A percentile compares a stretch with the other conserved stretches of the same genome.
These are phyloP conservation scores for Starmerella geochares DNA, from an alignment of 805 yeast genomes.

Conservation along the genomic window DNA sequence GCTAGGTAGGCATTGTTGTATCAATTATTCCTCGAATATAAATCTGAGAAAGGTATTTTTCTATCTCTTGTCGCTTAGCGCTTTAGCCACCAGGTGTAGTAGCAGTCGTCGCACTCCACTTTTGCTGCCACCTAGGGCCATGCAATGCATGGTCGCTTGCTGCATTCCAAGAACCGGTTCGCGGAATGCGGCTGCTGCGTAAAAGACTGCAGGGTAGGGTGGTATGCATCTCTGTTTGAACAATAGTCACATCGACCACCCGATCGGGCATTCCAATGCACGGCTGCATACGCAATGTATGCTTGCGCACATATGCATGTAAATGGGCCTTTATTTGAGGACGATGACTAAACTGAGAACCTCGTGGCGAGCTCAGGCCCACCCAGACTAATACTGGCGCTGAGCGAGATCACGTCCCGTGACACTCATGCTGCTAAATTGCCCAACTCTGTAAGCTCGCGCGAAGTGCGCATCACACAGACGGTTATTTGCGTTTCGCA, in stretches of 20 bases:
- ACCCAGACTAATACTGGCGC: neutral
- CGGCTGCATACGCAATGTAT: neutral
- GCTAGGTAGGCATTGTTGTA: slow-evolving; percentile 11
- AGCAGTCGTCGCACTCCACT: too few species aligned
- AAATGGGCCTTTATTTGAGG: neutral
- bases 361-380: neutral
- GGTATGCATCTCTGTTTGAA: neutral
- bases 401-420: too few species aligned
- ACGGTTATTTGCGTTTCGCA: too few species aligned
- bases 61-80: too few species aligned
- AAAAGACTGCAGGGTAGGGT: neutral
- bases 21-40: slow-evolving; percentile 8
- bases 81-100: too few species aligned
- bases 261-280: slow-evolving; percentile 1
- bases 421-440: too few species aligned
- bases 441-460: too few species aligned
- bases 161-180: neutral
- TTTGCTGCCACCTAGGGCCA: too few species aligned
- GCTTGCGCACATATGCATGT: neutral
- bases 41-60: neutral
- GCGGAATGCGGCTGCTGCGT: neutral
- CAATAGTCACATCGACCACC: neutral
- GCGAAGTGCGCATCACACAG: too few species aligned
- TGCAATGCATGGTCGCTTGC: too few species aligned
- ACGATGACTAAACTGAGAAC: neutral